phyloP scores from a whole-genome alignment of 2,329 filamentous ascomycete genomes.

The Cadophora gregata region DNA sequence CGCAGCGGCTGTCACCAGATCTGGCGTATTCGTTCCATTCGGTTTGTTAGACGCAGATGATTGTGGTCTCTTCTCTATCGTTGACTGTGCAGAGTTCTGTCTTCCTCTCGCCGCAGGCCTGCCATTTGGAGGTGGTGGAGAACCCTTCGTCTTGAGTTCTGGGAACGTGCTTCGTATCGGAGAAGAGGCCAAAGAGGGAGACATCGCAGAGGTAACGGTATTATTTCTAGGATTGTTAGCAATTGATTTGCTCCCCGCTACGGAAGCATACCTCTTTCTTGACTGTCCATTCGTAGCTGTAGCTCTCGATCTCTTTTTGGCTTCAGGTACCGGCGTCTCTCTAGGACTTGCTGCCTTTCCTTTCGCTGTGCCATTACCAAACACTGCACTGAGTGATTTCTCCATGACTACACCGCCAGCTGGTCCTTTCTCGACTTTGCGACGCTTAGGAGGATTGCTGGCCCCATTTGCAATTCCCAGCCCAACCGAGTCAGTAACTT shows the following conservation, averaged over 20 bases:
- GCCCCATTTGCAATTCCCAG: conserved; percentile 70
- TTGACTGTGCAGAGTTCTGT: conserved; percentile 74
- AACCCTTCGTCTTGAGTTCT: conserved; percentile 62
- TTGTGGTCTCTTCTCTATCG: conserved; percentile 61
- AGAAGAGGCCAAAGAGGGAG: conserved; percentile 76
- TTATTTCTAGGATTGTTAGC: conserved; percentile 48
- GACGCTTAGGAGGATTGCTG: conserved; percentile 69
- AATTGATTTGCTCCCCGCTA: conserved; percentile 7
- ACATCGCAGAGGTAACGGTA: conserved; percentile 59
- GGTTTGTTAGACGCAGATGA: conserved; percentile 67
- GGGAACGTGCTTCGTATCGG: conserved; percentile 73
- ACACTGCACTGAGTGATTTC: conserved; percentile 68
- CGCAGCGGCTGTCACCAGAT: conserved; percentile 39
- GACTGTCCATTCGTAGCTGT: conserved; percentile 67
- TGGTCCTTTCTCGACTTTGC: conserved; percentile 71
- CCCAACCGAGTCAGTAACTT: conserved; percentile 65
- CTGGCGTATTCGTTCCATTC: conserved; percentile 55
- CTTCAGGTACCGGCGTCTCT: conserved; percentile 70
- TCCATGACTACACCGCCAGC: conserved; percentile 63
- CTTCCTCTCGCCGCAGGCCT: conserved; percentile 74
- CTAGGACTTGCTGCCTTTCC: conserved; percentile 68
- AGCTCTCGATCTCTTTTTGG: conserved; percentile 76
- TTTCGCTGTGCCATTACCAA: conserved; percentile 57
- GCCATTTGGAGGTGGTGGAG: conserved; percentile 64
- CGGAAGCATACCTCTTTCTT: conserved; percentile 74